Base-by-base conservation (phyloP, 208 protist species). In the Herpetomonas tarakana region DNA sequence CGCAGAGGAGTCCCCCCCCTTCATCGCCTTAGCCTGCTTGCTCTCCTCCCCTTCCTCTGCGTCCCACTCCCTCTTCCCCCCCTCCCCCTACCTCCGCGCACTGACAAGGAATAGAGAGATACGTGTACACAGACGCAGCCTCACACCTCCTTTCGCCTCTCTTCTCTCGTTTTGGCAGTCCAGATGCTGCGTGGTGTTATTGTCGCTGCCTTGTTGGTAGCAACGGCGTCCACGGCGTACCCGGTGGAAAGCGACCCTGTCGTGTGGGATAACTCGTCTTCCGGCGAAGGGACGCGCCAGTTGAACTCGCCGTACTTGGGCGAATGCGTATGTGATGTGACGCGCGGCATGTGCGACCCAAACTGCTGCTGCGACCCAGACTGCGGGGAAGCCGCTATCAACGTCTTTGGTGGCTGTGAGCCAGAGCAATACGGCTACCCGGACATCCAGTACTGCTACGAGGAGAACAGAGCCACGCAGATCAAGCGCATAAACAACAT, bases 311-410 rank as follows among this genome's bases (percentile, higher is more conserved):
- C 81, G 0, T 88, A 77, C 74, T 55, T 94, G 22, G 83, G 83
- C 11, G 68, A 83, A 21, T 94, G 81, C 52, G 74, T 90, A 28
- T 94, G 87, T 45, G 81, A 94, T 56, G 31, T 78, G 21, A 90
- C 75, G 14, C 74, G 71, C 56, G 79, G 74, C 9, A 26, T 78
- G 6, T 94, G 87, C 65, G 83, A 91, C 57, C 61, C 75, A 11
- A 79, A 88, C 59, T 94, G 87, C 41, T 94, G 87, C 53, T 90
- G 83, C 52, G 87, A 94, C 51, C 29, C 52, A 2, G 87, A 93
- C 52, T 94, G 81, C 53, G 70, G 61, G 19, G 26, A 52, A 1
- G 41, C 46, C 21, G 75, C 68, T 1, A 62, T 61, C 29, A 57
- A 2, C 26, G 53, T 60, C 0, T 94, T 94, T 50, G 47, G 30